Conservation (phyloP, 2,329 filamentous ascomycete genomes). For the Xylaria sp. region DNA sequence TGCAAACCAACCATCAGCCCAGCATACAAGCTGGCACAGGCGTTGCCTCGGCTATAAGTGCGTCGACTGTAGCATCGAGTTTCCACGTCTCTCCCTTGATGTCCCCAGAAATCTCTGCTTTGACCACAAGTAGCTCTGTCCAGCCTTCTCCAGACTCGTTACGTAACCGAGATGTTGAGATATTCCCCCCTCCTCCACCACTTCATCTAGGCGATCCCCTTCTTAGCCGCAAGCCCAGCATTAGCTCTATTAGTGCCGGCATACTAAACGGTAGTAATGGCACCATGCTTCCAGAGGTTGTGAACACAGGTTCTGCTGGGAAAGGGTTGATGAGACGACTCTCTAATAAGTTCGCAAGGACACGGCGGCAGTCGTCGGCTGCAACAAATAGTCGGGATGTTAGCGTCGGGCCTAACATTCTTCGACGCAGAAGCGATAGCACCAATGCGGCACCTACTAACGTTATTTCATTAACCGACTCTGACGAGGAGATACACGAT, state of each 20-base stretch:
- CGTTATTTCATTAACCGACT: slow-evolving; percentile 53
- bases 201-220: slow-evolving; percentile 78
- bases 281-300: slow-evolving; percentile 55
- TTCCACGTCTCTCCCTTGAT: slow-evolving; percentile 62
- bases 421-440: slow-evolving; percentile 88
- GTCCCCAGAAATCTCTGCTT: slow-evolving; percentile 55
- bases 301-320: slow-evolving; percentile 36
- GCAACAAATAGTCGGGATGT: slow-evolving; percentile 80
- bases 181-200: slow-evolving; percentile 55
- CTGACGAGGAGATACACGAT: slow-evolving; percentile 63
- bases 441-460: slow-evolving; percentile 70
- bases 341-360: slow-evolving; percentile 71
- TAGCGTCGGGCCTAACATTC: slow-evolving; percentile 86
- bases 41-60: slow-evolving; percentile 60
- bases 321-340: slow-evolving; percentile 77
- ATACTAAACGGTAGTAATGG: slow-evolving; percentile 60
- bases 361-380: slow-evolving; percentile 78
- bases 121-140: slow-evolving; percentile 65
- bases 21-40: slow-evolving; percentile 48
- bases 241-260: slow-evolving; percentile 68
- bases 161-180: slow-evolving; percentile 60
- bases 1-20: slow-evolving; percentile 53
- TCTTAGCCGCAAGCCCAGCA: slow-evolving; percentile 63
- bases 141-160: slow-evolving; percentile 70
- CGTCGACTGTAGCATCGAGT: slow-evolving; percentile 61